These are phyloP conservation scores for Neurospora sp. DNA, from an alignment of 495 filamentous ascomycete species.

Conservation along the genomic window DNA sequence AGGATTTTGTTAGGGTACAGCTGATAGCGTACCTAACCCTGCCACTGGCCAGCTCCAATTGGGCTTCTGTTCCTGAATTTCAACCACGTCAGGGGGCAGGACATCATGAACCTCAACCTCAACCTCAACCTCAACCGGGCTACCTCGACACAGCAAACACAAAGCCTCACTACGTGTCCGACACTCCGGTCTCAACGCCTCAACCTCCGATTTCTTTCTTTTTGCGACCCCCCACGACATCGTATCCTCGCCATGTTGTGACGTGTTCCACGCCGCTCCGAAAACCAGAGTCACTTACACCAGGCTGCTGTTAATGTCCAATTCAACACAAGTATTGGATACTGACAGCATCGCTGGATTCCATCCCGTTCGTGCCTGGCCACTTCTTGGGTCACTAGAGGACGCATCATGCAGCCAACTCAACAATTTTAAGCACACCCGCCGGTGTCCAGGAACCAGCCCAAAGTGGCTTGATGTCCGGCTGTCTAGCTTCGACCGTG, in stretches of 20 bases:
- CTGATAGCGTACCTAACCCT: not conserved
- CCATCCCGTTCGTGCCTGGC: not conserved
- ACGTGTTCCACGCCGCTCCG: not conserved
- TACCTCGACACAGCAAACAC: not conserved
- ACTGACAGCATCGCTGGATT: not conserved
- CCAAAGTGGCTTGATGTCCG: not conserved
- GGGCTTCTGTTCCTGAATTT: not conserved
- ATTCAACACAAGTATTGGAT: not conserved
- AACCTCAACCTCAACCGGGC: not conserved
- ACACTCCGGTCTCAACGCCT: not conserved
- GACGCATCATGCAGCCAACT: not conserved
- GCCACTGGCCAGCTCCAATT: not conserved
- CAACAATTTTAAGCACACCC: not conserved
- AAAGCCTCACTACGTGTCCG: not conserved
- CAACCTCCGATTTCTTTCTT: not conserved
- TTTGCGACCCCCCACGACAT: not conserved
- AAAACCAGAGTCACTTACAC: not conserved
- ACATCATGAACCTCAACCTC: not conserved
- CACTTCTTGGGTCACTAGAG: not conserved
- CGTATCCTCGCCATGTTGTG: not conserved
- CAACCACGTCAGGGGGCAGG: not conserved
- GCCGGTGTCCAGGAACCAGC: not conserved
- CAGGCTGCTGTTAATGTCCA: not conserved
- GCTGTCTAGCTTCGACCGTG: not conserved
- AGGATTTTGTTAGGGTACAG: not conserved